Percentiles rank a stretch among this genome's conserved stretches.
Conservation (phyloP, 116 monocot species). For the Cymodocea nodosa region DNA sequence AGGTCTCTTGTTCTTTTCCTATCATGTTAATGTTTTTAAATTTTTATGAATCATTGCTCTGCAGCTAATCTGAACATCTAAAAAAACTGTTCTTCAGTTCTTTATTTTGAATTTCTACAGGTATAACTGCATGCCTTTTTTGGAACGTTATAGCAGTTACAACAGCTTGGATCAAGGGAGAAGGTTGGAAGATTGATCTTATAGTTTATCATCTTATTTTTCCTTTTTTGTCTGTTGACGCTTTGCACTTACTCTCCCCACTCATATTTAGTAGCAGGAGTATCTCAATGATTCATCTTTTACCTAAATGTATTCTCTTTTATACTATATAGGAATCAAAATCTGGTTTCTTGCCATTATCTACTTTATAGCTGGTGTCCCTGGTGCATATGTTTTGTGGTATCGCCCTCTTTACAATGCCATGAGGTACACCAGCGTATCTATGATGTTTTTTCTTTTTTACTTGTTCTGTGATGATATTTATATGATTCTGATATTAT, state of each 20-base stretch:
- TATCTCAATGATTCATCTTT: not conserved
- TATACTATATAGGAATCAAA: constrained; percentile 38
- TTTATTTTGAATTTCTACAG: too few relatives aligned
- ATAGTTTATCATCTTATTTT: not conserved
- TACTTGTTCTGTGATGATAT: not conserved
- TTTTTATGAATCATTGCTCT: too few relatives aligned
- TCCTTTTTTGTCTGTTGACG: not conserved
- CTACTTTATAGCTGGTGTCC: constrained; percentile 62
- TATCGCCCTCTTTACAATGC: constrained; percentile 84
- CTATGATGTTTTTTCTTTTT: not conserved
- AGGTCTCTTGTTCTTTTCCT: too few relatives aligned
- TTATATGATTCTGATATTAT: not conserved
- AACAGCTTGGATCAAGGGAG: constrained; percentile 66
- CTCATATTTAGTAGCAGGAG: not conserved
- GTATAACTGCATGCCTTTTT: constrained; percentile 31
- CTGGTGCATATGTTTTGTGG: constrained; percentile 84
- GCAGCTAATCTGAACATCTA: too few relatives aligned
- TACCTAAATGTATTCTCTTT: not conserved
- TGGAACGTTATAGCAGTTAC: constrained; percentile 75
- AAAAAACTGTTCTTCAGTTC: too few relatives aligned
- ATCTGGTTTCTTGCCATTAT: constrained; percentile 78
- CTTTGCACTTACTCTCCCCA: not conserved
- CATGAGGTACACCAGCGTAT: constrained; percentile 35
- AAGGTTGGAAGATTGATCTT: constrained; percentile 20
- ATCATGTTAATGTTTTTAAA: too few relatives aligned